Percentiles rank a stretch among this genome's conserved stretches.
Evolutionary conservation across 179 eudicot genomes (phyloP).

Genomic region (Pouteria campechiana): DNA sequence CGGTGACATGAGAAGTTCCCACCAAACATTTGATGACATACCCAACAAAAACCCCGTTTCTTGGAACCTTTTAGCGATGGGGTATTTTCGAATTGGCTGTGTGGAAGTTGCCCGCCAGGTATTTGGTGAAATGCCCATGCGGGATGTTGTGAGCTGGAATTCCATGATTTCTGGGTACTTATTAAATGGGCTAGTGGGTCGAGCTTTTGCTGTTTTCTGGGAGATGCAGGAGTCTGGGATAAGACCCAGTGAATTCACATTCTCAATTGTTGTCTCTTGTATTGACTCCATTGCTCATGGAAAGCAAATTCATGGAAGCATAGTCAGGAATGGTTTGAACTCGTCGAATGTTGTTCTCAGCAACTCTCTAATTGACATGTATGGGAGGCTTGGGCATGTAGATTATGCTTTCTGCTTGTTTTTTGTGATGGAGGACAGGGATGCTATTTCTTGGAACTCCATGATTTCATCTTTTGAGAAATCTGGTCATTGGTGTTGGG

Average conservation of each 20-base stretch:
- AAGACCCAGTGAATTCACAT: slow-evolving; percentile 20
- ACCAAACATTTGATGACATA: slow-evolving; percentile 50
- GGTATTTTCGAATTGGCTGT: slow-evolving; percentile 24
- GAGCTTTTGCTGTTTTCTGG: slow-evolving; percentile 26
- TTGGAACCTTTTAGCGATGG: slow-evolving; percentile 62
- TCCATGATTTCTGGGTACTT: slow-evolving; percentile 47
- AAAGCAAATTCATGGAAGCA: slow-evolving; percentile 25
- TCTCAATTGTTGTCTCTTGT: slow-evolving; percentile 14
- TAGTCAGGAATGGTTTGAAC: slow-evolving; percentile 12
- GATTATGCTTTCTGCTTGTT: slow-evolving; percentile 37
- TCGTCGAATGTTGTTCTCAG: slow-evolving; percentile 19
- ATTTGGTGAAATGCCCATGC: slow-evolving; percentile 55
- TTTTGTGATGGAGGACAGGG: slow-evolving; percentile 20
- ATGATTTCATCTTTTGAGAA: slow-evolving; percentile 22
- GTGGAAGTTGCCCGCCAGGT: slow-evolving; percentile 26
- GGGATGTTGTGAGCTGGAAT: slow-evolving; percentile 75
- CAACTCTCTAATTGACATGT: slow-evolving; percentile 34
- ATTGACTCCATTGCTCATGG: slow-evolving; percentile 8
- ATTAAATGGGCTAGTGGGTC: slow-evolving; percentile 20
- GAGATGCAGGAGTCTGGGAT: slow-evolving; percentile 36
- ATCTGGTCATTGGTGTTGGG: slow-evolving; percentile 14
- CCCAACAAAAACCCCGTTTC: slow-evolving; percentile 39
- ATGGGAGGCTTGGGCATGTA: slow-evolving; percentile 24
- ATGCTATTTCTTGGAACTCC: slow-evolving; percentile 34
- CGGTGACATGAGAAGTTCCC: slow-evolving; percentile 15